Percentiles rank a stretch among this genome's conserved stretches.
phyloP scores from a whole-genome alignment of 2,329 filamentous ascomycete genomes.

The Cladosporium sp. region DNA sequence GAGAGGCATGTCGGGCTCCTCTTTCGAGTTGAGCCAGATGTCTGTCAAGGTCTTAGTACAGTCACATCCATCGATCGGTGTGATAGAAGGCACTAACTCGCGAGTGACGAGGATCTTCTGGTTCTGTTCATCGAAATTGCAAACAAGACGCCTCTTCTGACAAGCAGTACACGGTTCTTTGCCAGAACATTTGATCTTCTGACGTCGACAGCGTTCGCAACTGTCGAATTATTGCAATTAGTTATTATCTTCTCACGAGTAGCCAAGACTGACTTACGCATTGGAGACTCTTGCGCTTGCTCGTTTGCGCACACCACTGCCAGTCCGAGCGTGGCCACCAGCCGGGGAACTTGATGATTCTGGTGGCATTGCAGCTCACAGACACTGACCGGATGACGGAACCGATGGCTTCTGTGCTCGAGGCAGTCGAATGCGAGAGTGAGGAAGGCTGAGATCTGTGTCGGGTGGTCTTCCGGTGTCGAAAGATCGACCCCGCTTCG shows the following conservation, averaged over 20 bases:
- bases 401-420: constrained; percentile 3
- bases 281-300: constrained; percentile 11
- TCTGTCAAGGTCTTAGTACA: constrained; percentile 17
- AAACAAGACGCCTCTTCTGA: constrained; percentile 44
- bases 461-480: constrained; percentile 3
- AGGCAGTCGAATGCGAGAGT: background rate
- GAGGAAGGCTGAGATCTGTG: background rate
- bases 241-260: background rate
- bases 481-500: constrained; percentile 4
- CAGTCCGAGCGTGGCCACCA: constrained; percentile 3
- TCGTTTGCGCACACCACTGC: constrained; percentile 15
- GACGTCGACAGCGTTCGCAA: constrained; percentile 47
- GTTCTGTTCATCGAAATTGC: constrained; percentile 48
- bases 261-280: constrained; percentile 6
- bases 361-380: constrained; percentile 2
- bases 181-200: constrained; percentile 50
- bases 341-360: background rate
- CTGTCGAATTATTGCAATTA: constrained; percentile 28
- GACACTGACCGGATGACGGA: background rate
- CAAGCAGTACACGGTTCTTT: constrained; percentile 47
- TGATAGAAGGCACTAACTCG: constrained; percentile 20
- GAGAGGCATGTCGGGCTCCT: constrained; percentile 19
- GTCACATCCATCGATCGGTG: background rate
- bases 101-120: constrained; percentile 53
- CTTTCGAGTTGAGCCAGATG: constrained; percentile 25